A percentile compares a stretch with the other conserved stretches of the same genome.
Conservation (phyloP, 2,329 filamentous ascomycete species). For the Lecanicillium sp. region DNA sequence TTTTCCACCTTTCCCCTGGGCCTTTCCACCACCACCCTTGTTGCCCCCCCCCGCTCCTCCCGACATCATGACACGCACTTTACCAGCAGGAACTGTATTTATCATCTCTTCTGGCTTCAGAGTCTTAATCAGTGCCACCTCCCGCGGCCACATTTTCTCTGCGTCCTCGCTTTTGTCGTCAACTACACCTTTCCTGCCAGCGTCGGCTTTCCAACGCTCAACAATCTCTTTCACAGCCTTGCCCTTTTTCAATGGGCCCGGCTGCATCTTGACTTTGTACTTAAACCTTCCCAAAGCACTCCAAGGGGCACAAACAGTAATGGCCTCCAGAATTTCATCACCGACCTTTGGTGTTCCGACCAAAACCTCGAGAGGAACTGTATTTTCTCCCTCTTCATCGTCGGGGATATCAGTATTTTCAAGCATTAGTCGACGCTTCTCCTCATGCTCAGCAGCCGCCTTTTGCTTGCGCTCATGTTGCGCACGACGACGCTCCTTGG, state of each 20-base stretch:
- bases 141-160: constrained; percentile 76
- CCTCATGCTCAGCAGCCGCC: constrained; percentile 69
- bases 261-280: constrained; percentile 93
- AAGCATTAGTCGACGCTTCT: constrained; percentile 51
- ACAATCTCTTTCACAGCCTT: constrained; percentile 89
- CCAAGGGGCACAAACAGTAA: constrained; percentile 60
- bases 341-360: constrained; percentile 71
- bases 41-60: constrained; percentile 41
- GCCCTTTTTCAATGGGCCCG: constrained; percentile 82
- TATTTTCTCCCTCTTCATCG: constrained; percentile 48
- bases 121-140: constrained; percentile 74
- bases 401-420: constrained; percentile 50
- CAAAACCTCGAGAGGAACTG: constrained; percentile 57
- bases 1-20: constrained; percentile 21
- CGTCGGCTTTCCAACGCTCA: constrained; percentile 66
- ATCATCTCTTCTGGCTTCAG: constrained; percentile 78
- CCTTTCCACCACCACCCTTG: constrained; percentile 25
- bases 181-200: constrained; percentile 46
- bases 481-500: constrained; percentile 65
- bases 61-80: constrained; percentile 69
- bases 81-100: constrained; percentile 71
- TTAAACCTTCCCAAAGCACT: constrained; percentile 62
- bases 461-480: constrained; percentile 74
- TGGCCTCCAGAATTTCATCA: constrained; percentile 68
- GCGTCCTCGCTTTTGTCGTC: constrained; percentile 53